Evolutionary conservation across 2,329 filamentous ascomycete genomes (phyloP).

Genomic region (Phaeophleospora eucalypticola): DNA sequence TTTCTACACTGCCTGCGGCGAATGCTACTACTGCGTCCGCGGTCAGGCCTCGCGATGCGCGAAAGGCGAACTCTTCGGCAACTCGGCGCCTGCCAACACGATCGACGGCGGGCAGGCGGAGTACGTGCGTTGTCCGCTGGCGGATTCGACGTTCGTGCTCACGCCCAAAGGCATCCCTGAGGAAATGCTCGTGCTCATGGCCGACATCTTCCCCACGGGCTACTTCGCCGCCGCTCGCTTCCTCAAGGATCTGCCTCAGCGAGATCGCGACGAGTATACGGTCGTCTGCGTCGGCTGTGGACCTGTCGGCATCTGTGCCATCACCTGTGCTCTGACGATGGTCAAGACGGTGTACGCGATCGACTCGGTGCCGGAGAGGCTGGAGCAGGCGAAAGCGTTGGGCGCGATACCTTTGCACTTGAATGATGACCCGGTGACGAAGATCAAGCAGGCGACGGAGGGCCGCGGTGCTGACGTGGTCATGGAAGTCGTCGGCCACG

Average conservation of each 20-base stretch:
- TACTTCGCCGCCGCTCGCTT: constrained; percentile 80
- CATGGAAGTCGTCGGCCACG: constrained; percentile 54
- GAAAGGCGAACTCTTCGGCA: constrained; percentile 63
- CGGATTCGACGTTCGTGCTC: constrained; percentile 75
- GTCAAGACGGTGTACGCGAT: constrained; percentile 32
- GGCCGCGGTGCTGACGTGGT: constrained; percentile 82
- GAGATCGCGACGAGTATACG: constrained; percentile 61
- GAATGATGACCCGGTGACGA: constrained; percentile 46
- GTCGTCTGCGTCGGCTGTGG: constrained; percentile 83
- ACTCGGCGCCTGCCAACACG: constrained; percentile 31
- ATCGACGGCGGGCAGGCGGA: constrained; percentile 32
- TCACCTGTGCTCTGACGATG: constrained; percentile 31
- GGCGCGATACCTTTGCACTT: constrained; percentile 85
- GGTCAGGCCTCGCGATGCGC: constrained; percentile 74
- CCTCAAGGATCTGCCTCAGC: constrained; percentile 58
- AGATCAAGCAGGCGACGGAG: constrained; percentile 69
- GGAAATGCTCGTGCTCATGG: constrained; percentile 77
- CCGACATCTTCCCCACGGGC: constrained; percentile 78
- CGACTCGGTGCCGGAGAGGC: constrained; percentile 63
- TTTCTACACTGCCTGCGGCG: constrained; percentile 73
- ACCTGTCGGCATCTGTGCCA: constrained; percentile 71
- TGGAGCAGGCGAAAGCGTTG: constrained; percentile 67
- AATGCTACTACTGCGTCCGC: constrained; percentile 81
- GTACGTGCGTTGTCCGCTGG: constrained; percentile 68
- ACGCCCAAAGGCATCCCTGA: constrained; percentile 69